Percentiles rank a stretch among this genome's conserved stretches.
These are phyloP conservation scores for Cudoniella acicularis DNA, from an alignment of 495 filamentous ascomycete species.

Conservation along the genomic window DNA sequence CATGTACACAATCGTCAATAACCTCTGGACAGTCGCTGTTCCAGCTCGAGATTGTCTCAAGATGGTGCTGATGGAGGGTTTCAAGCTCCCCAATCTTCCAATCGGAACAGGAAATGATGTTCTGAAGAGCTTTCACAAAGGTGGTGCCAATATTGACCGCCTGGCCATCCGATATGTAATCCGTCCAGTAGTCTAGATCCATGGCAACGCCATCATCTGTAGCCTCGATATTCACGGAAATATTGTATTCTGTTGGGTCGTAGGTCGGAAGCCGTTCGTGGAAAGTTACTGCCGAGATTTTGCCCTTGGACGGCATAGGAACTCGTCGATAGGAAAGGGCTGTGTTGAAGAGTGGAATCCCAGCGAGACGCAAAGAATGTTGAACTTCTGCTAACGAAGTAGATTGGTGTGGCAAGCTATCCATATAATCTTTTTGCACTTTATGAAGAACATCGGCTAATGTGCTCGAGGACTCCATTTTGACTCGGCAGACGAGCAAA, in stretches of 20 bases:
- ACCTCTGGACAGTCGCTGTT: neutral
- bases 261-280: constrained; percentile 33
- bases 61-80: neutral
- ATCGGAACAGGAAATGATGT: constrained; percentile 35
- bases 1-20: neutral
- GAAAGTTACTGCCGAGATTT: constrained; percentile 3
- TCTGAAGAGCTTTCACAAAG: constrained; percentile 42
- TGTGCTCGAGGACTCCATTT: neutral
- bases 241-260: constrained; percentile 53
- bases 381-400: constrained; percentile 53
- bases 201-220: constrained; percentile 41
- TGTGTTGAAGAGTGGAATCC: constrained; percentile 53
- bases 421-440: constrained; percentile 47
- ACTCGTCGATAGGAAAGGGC: constrained; percentile 38
- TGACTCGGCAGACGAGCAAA: constrained; percentile 13
- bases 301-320: neutral
- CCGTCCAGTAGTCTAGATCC: constrained; percentile 57
- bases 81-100: constrained; percentile 6
- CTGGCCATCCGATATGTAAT: constrained; percentile 31
- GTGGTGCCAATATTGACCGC: constrained; percentile 48
- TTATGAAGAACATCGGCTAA: constrained; percentile 39
- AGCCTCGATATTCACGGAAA: constrained; percentile 53
- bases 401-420: constrained; percentile 45
- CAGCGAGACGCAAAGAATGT: constrained; percentile 48
- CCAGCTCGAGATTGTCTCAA: neutral